These are phyloP conservation scores for Penicillium crystallinum DNA, from an alignment of 495 filamentous ascomycete species.

Conservation along the genomic window DNA sequence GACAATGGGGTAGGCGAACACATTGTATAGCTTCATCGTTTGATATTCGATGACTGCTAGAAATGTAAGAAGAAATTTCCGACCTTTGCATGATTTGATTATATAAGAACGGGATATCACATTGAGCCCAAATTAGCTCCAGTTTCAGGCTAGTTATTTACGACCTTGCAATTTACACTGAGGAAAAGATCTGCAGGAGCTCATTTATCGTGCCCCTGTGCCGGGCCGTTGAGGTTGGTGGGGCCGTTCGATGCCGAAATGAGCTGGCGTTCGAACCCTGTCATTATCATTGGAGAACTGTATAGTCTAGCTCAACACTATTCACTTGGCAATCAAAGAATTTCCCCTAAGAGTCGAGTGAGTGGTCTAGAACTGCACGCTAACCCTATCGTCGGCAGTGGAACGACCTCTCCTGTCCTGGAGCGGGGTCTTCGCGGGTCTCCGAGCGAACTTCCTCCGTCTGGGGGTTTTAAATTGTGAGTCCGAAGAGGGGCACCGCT, in stretches of 20 bases:
- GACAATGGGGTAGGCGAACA: slow-evolving; percentile 16
- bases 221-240: not conserved
- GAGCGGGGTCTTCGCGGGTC: too few relatives aligned
- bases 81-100: not conserved
- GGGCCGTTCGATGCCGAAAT: not conserved
- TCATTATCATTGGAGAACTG: too few relatives aligned
- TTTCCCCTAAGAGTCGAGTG: too few relatives aligned
- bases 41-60: not conserved
- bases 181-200: not conserved
- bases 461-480: too few relatives aligned
- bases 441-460: too few relatives aligned
- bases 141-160: too few relatives aligned
- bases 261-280: not conserved
- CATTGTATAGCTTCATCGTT: slow-evolving; percentile 17
- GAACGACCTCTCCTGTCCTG: too few relatives aligned
- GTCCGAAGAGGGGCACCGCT: not conserved
- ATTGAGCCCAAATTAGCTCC: too few relatives aligned
- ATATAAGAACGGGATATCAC: not conserved
- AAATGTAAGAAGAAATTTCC: not conserved
- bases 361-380: too few relatives aligned
- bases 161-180: not conserved
- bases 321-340: too few relatives aligned
- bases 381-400: too few relatives aligned
- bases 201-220: not conserved
- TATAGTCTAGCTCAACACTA: too few relatives aligned